phyloP scores from a whole-genome alignment of 768 basidiomycete genomes.

The Hericium coralloides region DNA sequence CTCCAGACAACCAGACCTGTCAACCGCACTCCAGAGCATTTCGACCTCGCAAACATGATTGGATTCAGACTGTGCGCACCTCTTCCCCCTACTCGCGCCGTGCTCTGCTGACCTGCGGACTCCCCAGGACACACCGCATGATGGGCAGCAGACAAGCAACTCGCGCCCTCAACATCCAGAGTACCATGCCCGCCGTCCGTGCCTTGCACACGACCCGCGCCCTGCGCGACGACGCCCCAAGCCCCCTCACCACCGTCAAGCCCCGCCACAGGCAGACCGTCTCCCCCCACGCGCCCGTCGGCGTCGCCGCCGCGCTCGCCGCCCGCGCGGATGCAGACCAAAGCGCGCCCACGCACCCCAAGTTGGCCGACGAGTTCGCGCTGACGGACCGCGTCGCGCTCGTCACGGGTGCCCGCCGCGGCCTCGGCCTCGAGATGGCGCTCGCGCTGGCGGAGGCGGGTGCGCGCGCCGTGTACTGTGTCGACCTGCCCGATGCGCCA shows the following conservation, averaged over 20 bases:
- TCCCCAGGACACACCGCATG: too few relatives aligned
- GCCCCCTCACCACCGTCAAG: background rate
- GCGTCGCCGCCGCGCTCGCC: conserved; percentile 50
- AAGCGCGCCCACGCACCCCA: conserved; percentile 27
- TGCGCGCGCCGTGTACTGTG: conserved; percentile 58
- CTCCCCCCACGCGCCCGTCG: conserved; percentile 52
- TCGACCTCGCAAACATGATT: too few relatives aligned
- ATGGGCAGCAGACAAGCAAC: too few relatives aligned
- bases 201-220: background rate
- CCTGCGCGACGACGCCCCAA: background rate
- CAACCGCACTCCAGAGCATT: too few relatives aligned
- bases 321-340: conserved; percentile 24
- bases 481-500: conserved; percentile 50
- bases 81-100: too few relatives aligned
- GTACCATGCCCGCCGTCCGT: background rate
- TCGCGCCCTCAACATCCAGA: too few relatives aligned
- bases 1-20: too few relatives aligned
- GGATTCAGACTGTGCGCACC: too few relatives aligned
- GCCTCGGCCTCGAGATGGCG: conserved; percentile 81
- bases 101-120: too few relatives aligned
- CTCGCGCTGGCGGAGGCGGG: conserved; percentile 66
- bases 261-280: conserved; percentile 15
- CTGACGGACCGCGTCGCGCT: conserved; percentile 44
- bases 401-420: conserved; percentile 32
- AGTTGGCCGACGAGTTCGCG: conserved; percentile 52